A percentile compares a stretch with the other conserved stretches of the same genome.
Conservation (phyloP, 2,329 filamentous ascomycete genomes). For the Pseudocercospora fijiensis region DNA sequence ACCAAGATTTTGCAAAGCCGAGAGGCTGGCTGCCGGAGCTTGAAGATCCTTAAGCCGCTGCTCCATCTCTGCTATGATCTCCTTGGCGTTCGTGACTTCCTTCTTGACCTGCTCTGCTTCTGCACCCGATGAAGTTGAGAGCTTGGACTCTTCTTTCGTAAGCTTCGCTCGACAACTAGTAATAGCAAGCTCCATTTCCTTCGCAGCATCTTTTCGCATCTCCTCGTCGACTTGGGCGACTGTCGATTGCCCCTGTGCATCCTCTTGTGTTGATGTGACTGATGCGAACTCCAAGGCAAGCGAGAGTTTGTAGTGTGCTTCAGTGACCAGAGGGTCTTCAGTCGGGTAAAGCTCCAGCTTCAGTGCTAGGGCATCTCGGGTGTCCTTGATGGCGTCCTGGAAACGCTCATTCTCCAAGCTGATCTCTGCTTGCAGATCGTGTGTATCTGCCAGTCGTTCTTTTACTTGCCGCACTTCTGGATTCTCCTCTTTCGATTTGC, state of each 20-base stretch:
- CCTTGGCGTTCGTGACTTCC: slow-evolving; percentile 70
- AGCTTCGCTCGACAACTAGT: slow-evolving; percentile 70
- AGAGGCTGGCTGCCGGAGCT: slow-evolving; percentile 60
- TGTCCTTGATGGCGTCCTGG: slow-evolving; percentile 79
- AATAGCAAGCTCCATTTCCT: slow-evolving; percentile 72
- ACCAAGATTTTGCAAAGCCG: slow-evolving; percentile 45
- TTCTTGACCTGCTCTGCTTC: slow-evolving; percentile 63
- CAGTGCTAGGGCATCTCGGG: slow-evolving; percentile 71
- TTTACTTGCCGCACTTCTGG: slow-evolving; percentile 62
- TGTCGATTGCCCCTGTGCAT: slow-evolving; percentile 41
- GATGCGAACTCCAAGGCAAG: slow-evolving; percentile 92
- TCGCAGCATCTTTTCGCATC: slow-evolving; percentile 68
- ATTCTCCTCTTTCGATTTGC: slow-evolving; percentile 37
- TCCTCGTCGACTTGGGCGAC: slow-evolving; percentile 61
- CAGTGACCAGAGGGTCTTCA: slow-evolving; percentile 82
- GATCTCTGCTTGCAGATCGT: slow-evolving; percentile 92
- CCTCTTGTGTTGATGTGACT: slow-evolving; percentile 59
- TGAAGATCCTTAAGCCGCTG: slow-evolving; percentile 70
- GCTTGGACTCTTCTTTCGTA: slow-evolving; percentile 65
- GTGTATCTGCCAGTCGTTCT: slow-evolving; percentile 85
- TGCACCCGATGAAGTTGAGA: slow-evolving; percentile 54
- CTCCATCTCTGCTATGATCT: slow-evolving; percentile 77
- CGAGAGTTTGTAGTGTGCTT: slow-evolving; percentile 95
- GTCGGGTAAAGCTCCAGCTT: slow-evolving; percentile 76
- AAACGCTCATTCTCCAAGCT: slow-evolving; percentile 97